Evolutionary conservation across 2,329 filamentous ascomycete genomes (phyloP), one percentile per base, ranked within the genome.

Genomic region (Fusarium penzigii): DNA sequence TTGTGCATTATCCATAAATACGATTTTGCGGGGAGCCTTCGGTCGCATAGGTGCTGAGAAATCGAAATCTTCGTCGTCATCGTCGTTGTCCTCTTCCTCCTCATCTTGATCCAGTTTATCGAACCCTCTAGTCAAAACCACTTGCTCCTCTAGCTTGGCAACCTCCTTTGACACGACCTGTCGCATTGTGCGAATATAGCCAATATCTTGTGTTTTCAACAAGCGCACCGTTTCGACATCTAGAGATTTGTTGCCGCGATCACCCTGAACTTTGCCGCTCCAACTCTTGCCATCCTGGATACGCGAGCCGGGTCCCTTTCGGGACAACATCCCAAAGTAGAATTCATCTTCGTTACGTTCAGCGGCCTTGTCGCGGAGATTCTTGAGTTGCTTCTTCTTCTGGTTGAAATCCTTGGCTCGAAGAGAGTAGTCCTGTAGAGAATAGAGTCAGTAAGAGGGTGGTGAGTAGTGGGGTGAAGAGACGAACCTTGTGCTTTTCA

Each of bases 401-500:
- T 80, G 79, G 66, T 84, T 84, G 77, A 83, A 85, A 68, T 88
- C 85, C 60, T 79, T 76, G 25, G 85, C 83, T 55, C 86, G 84
- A 46, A 85, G 80, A 43, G 80, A 78, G 71, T 88, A 87, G 69
- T 88, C 85, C 79, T 82, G 17, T 12, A 14, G 20, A 25, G 20
- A 25, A 25, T 25, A 49, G 29, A 17, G 52, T 62, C n/a, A 55
- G 49, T 55, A 38, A 46, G 52, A 42, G 48, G 51, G 16, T 43
- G 6, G 2, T 14, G 14, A 44, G 29, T 43, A 20, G 56, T 44
- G 52, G 49, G 49, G 44, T 42, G 40, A 41, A 13, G 17, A 39
- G 29, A 57, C 68, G 40, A 67, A 87, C 87, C 78, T 97, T 97
- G 81, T 94, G 89, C 77, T 99, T 97, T 73, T 97, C 94, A 56